Base-by-base conservation (phyloP, 164 flowering plant genomes). In the Aristolochia contorta region DNA sequence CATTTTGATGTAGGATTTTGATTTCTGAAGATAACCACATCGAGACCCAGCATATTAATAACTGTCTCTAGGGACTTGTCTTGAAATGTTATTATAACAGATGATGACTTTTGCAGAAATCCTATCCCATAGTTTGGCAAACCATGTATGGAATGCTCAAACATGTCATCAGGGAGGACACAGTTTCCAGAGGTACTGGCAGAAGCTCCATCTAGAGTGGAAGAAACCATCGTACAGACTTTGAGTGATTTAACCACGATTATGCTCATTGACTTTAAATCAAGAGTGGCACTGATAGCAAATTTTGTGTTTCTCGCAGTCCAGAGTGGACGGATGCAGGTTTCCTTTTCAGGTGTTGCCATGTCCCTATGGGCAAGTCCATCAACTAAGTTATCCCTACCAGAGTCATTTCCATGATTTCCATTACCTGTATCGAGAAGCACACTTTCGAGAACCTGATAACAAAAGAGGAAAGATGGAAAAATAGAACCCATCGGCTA, bases 41-140 rank as follows among this genome's bases (percentile, higher is more conserved):
- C 71, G 52, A 80, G 27, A 61, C 70, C 81, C 21, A 70, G 57
- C 0, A 82, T 33, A 56, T 78, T 73, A 68, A 71, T 48, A 24
- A 56, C 52, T 63, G 71, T 49, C 27, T 72, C 68, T 46, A 72
- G 16, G 58, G 65, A 66, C 50, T 51, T 79, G 59, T 82, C 89
- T 67, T 75, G 77, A 50, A 57, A 75, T 14, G 74, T 72, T 57
- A 79, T 32, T 12, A 74, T 81, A 4, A 71, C 18, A 58, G 55
- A 55, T 61, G 66, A 32, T 43, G 74, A 71, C 62, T 69, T 71
- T 65, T 81, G 24, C 61, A 76, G 72, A 59, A 77, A 57, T 78
- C 69, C 67, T 65, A 87, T 57, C 53, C 98, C 94, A 61, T 58
- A 65, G 58, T 79, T 80, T 66, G 82, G 76, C 33, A 74, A 51